A percentile compares a stretch with the other conserved stretches of the same genome.
Conservation (phyloP, 257 asterid genomes). For the Ophiorrhiza pumila region DNA sequence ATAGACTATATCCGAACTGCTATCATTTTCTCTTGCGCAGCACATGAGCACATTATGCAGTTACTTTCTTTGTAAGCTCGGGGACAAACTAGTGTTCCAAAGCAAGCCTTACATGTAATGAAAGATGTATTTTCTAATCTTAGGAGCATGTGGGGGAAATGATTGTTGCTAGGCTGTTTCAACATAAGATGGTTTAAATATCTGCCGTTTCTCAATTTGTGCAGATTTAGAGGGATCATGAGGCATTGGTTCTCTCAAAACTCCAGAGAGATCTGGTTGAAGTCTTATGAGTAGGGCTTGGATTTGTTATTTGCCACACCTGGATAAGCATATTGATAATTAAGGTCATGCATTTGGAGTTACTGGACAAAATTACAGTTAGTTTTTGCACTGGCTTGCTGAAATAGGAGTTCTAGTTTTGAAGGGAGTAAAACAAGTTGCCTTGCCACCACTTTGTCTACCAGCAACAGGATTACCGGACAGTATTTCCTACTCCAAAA, state of each 20-base stretch:
- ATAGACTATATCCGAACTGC: background rate
- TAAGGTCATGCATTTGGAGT: background rate
- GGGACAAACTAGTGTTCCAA: background rate
- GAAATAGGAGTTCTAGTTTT: background rate
- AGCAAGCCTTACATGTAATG: background rate
- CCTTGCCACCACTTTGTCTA: background rate
- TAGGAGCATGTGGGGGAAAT: background rate
- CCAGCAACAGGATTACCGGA: background rate
- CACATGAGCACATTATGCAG: background rate
- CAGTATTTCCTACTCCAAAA: background rate
- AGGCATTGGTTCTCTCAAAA: background rate
- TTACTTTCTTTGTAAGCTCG: background rate
- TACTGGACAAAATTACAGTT: background rate
- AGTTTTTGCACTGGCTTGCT: background rate
- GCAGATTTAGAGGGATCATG: background rate
- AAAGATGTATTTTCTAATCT: background rate
- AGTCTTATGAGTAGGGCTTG: constrained; percentile 1
- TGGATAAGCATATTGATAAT: background rate
- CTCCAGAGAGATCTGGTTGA: constrained; percentile 1
- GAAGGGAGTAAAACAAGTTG: background rate
- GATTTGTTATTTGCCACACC: background rate
- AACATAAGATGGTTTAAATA: background rate
- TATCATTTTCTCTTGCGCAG: background rate
- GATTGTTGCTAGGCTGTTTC: background rate
- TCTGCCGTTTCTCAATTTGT: background rate